Evolutionary conservation across 768 basidiomycete genomes (phyloP), one percentile per base, ranked within the genome.

Genomic region (Podaxis rugospora): DNA sequence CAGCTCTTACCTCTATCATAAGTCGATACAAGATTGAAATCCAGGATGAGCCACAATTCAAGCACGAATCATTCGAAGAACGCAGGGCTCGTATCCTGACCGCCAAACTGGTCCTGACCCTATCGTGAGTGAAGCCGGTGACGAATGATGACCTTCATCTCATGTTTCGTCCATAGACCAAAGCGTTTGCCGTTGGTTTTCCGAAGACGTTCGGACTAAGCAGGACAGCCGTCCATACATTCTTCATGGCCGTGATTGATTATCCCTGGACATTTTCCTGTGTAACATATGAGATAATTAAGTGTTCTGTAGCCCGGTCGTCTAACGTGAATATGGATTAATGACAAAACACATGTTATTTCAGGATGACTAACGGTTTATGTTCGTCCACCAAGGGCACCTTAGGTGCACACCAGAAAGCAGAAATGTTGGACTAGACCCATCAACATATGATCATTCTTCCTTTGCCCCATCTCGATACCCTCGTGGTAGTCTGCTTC

Each of bases 31-130:
- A 74, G 60, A 74, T 85, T 54, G 75, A 77, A 49, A 66, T 84
- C 35, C 78, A 78, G 62, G 80, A 83, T 27, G 83, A 85, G 51
- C 78, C 78, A 5, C 72, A 80, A 59, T 83, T 80, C 66, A 73
- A 75, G 0, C 62, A 66, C 10, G 82, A 83, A 67, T 75, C 78
- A 0, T 79, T 82, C 56, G 80, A 79, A 64, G 70, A 80, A 66
- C 72, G 74, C 55, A 80, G 75, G 63, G 72, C 66, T 51, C 72
- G 82, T 42, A 66, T 85, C 40, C 63, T 83, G 58, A 63, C 67
- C 23, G 64, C 68, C 13, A 71, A 68, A 36, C 67, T 68, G 25
- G 76, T 73, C 3, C 57, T 84, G 32, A 83, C 81, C 2, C 62
- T 80, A 13, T 79, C 78, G 83, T 82, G 66, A 61, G 80, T 76